These are phyloP conservation scores for Rhodotorula sp. DNA, from an alignment of 1,284 basidiomycete species.

Conservation along the genomic window DNA sequence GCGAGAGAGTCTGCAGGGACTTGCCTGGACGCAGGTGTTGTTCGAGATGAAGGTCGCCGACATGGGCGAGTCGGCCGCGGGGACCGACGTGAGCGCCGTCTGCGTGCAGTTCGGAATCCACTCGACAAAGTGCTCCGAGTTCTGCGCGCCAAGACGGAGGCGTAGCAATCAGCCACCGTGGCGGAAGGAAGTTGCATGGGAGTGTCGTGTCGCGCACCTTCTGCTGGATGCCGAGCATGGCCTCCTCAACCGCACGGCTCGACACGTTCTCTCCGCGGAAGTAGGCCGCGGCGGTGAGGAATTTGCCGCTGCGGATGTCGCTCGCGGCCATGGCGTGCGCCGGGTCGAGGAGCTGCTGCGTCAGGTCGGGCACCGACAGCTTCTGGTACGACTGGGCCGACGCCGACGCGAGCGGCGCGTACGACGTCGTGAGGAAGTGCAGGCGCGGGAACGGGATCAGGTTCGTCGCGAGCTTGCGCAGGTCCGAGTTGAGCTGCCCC, in stretches of 20 bases:
- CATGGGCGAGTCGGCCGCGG: slow-evolving; percentile 67
- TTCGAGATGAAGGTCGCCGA: slow-evolving; percentile 78
- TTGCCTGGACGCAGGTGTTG: slow-evolving; percentile 54
- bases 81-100: slow-evolving; percentile 59
- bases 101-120: slow-evolving; percentile 57
- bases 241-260: slow-evolving; percentile 68
- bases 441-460: slow-evolving; percentile 89
- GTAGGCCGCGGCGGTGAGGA: slow-evolving; percentile 81
- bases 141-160: slow-evolving; percentile 67
- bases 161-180: slow-evolving; percentile 46
- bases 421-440: slow-evolving; percentile 87
- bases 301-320: slow-evolving; percentile 68
- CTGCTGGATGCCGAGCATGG: slow-evolving; percentile 49
- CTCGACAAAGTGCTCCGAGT: slow-evolving; percentile 88
- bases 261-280: slow-evolving; percentile 71
- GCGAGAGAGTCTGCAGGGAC: not conserved
- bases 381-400: slow-evolving; percentile 62
- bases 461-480: slow-evolving; percentile 91
- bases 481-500: slow-evolving; percentile 71
- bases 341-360: slow-evolving; percentile 67
- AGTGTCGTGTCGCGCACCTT: slow-evolving; percentile 21
- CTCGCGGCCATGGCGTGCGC: slow-evolving; percentile 80
- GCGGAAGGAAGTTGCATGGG: slow-evolving; percentile 53
- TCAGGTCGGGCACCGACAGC: slow-evolving; percentile 66
- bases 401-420: slow-evolving; percentile 73